These are phyloP conservation scores for Fusarium tanahbumbuense DNA, from an alignment of 2,329 filamentous ascomycete species.

Conservation along the genomic window DNA sequence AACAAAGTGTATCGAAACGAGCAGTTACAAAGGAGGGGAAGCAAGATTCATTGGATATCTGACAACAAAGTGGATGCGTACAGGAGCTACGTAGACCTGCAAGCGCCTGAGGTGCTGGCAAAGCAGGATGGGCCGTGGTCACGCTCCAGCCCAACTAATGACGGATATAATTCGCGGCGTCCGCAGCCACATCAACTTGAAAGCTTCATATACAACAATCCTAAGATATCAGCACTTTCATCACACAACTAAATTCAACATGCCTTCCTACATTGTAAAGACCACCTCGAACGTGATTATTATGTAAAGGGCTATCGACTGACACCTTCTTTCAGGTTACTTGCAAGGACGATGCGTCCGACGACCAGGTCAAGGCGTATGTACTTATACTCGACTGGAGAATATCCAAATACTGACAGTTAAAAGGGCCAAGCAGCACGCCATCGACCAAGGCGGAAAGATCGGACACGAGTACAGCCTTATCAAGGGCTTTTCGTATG, in stretches of 20 bases:
- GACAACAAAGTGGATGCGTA: constrained; percentile 25
- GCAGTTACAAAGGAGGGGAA: constrained; percentile 30
- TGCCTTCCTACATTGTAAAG: constrained; percentile 69
- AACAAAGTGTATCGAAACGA: constrained; percentile 11
- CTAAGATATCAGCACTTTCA: constrained; percentile 28
- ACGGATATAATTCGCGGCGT: constrained; percentile 42
- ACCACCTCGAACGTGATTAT: background rate
- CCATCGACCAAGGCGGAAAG: constrained; percentile 79
- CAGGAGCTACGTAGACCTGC: constrained; percentile 28
- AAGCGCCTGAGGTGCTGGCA: constrained; percentile 1
- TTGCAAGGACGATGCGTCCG: constrained; percentile 76
- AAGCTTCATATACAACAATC: constrained; percentile 31
- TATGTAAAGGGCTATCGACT: constrained; percentile 2
- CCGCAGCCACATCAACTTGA: constrained; percentile 25
- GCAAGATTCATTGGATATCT: constrained; percentile 31
- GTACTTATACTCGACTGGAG: constrained; percentile 38
- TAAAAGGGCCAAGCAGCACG: constrained; percentile 80
- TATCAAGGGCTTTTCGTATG: constrained; percentile 94
- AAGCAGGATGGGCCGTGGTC: constrained; percentile 36
- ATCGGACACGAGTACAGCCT: constrained; percentile 86
- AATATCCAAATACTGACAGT: background rate
- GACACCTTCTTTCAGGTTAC: constrained; percentile 70
- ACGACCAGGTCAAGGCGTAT: constrained; percentile 75
- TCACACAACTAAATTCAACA: constrained; percentile 50
- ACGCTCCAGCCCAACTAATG: constrained; percentile 39